Conservation (phyloP, 2,329 filamentous ascomycete species). For the Anisogramma anomala region DNA sequence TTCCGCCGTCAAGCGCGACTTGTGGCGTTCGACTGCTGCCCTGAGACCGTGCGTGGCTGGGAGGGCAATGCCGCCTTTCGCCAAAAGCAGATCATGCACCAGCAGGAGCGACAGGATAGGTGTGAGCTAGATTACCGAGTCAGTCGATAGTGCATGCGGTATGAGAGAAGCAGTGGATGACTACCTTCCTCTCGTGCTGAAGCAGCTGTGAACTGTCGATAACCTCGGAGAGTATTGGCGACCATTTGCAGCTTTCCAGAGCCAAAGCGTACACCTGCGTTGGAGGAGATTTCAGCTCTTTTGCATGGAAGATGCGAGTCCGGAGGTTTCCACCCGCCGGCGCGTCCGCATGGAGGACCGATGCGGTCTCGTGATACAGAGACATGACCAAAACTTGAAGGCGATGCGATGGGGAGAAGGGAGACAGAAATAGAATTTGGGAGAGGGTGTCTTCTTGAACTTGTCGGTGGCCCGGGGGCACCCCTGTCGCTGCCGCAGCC, state of each 20-base stretch:
- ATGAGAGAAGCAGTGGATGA: not conserved
- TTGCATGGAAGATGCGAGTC: constrained; percentile 67
- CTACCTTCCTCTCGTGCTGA: constrained; percentile 72
- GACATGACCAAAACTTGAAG: constrained; percentile 70
- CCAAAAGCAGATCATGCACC: constrained; percentile 72
- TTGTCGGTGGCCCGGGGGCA: too few species aligned
- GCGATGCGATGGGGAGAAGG: too few species aligned
- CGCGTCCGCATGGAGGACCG: constrained; percentile 53
- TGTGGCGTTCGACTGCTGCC: constrained; percentile 66
- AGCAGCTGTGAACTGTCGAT: constrained; percentile 70
- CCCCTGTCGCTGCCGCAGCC: too few species aligned
- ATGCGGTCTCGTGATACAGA: constrained; percentile 84
- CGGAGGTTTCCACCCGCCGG: constrained; percentile 75
- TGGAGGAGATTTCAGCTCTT: constrained; percentile 62
- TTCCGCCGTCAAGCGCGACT: constrained; percentile 67
- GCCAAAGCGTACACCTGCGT: constrained; percentile 81
- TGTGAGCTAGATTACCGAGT: constrained; percentile 48
- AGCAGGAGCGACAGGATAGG: constrained; percentile 71
- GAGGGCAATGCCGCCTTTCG: constrained; percentile 72
- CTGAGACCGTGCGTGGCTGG: constrained; percentile 69
- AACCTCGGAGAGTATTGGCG: constrained; percentile 73
- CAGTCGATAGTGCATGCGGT: constrained; percentile 16
- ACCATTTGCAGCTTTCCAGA: constrained; percentile 85
- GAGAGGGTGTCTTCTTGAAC: too few species aligned
- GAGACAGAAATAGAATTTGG: too few species aligned